Conservation (phyloP, 352 stramenopile species). For the Globisporangium spinosum region DNA sequence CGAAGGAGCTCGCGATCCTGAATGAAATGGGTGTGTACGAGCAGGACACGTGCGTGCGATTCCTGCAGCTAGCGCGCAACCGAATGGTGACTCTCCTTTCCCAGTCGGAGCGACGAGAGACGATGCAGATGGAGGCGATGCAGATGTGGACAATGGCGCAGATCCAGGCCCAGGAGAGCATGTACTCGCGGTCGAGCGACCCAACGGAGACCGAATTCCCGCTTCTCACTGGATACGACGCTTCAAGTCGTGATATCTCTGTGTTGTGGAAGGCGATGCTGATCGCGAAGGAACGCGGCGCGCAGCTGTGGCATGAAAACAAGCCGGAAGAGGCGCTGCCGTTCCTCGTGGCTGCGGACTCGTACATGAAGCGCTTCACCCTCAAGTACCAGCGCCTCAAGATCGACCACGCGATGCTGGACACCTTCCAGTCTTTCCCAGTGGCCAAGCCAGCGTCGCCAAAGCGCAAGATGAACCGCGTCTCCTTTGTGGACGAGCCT, state of each 20-base stretch:
- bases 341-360: slow-evolving; percentile 76
- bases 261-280: slow-evolving; percentile 83
- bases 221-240: slow-evolving; percentile 56
- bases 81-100: slow-evolving; percentile 63
- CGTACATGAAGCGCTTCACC: slow-evolving; percentile 88
- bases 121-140: slow-evolving; percentile 55
- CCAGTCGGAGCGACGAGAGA: slow-evolving; percentile 56
- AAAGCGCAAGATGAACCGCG: slow-evolving; percentile 39
- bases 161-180: slow-evolving; percentile 61
- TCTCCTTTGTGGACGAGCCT: slow-evolving; percentile 63
- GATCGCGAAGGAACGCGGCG: slow-evolving; percentile 69
- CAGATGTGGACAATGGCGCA: slow-evolving; percentile 79
- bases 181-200: slow-evolving; percentile 33
- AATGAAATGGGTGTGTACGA: slow-evolving; percentile 73
- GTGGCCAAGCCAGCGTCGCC: background rate
- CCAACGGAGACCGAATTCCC: slow-evolving; percentile 55
- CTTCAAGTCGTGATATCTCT: slow-evolving; percentile 64
- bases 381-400: slow-evolving; percentile 85
- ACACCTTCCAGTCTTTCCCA: slow-evolving; percentile 42
- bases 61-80: slow-evolving; percentile 63
- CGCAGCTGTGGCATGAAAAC: slow-evolving; percentile 85
- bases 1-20: slow-evolving; percentile 79
- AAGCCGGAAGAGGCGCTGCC: slow-evolving; percentile 77
- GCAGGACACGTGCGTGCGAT: slow-evolving; percentile 70
- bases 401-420: slow-evolving; percentile 81